A percentile compares a stretch with the other conserved stretches of the same genome.
These are phyloP conservation scores for Solanum tarapatanum DNA, from an alignment of 257 asterid species.

Conservation along the genomic window DNA sequence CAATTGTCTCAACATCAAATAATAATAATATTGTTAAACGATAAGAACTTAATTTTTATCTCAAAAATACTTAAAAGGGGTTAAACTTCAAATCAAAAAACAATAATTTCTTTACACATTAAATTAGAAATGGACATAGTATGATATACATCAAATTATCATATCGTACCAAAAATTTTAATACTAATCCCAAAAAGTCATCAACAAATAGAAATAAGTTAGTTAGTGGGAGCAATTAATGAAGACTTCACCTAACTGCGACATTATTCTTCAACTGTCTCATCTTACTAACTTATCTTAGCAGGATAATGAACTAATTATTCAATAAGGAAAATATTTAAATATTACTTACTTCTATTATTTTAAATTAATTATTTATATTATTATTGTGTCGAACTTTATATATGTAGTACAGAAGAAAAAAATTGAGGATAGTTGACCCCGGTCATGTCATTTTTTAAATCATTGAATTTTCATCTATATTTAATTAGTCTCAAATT, in stretches of 20 bases:
- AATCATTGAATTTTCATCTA: not conserved
- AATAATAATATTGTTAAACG: not conserved
- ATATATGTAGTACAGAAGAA: not conserved
- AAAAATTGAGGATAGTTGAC: not conserved
- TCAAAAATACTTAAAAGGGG: too few species aligned
- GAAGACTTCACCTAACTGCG: not conserved
- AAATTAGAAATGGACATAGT: not conserved
- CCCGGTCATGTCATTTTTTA: not conserved
- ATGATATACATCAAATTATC: not conserved
- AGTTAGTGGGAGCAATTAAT: not conserved
- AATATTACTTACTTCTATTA: not conserved
- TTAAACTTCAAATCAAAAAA: not conserved
- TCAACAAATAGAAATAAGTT: not conserved
- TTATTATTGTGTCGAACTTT: not conserved
- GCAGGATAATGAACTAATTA: not conserved
- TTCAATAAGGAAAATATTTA: not conserved
- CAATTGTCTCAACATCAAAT: not conserved
- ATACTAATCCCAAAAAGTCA: not conserved
- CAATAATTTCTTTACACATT: not conserved
- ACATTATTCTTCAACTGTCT: not conserved
- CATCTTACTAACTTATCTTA: not conserved
- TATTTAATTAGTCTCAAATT: not conserved
- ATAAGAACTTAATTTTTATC: not conserved
- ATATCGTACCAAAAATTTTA: too few species aligned
- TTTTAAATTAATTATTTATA: not conserved